Evolutionary conservation across 352 stramenopile species (phyloP), one percentile per base, ranked within the genome.

Genomic region (Phytophthora rubi): DNA sequence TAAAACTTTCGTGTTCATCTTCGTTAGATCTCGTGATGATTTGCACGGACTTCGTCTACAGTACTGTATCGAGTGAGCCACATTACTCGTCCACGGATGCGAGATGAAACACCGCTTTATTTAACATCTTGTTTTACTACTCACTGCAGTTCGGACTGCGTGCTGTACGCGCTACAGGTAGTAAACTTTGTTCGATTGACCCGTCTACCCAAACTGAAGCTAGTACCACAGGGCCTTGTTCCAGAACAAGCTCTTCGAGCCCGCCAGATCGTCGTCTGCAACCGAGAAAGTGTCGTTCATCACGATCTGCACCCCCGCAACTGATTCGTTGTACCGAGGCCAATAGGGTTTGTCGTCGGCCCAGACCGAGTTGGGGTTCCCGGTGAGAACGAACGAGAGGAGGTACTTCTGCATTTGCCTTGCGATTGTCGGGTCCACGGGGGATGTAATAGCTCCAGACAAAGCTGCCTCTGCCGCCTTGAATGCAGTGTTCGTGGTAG

Each of bases 171-270:
- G 28, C 6, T 0, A 30, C 28, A 0, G 28, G 28, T 30, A 30
- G 0, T 5, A 16, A 42, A 42, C 35, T 42, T 42, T 42, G 35
- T 6, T 42, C 28, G 28, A 30, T 30, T 30, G 28, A 30, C 28
- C 28, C 28, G 28, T 6, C 12, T 16, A 13, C 35, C 35, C 0
- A 16, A 42, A 1, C 35, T 16, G 28, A 30, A 30, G 35, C 42
- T 64, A 78, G 53, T 72, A 78, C 66, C 71, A 78, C 3, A 75
- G 10, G 0, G 66, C 71, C 57, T 78, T 78, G 66, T 75, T 78
- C 51, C 55, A 71, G 37, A 59, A 75, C 26, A 69, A 10, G 10
- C 61, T 71, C 21, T 68, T 68, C 8, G 21, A 13, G 15, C 64
- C 69, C 9, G 61, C 58, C 6, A 71, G 35, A 53, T 66, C 48